phyloP scores from a whole-genome alignment of 345 rosid species.

The Salix viminalis region DNA sequence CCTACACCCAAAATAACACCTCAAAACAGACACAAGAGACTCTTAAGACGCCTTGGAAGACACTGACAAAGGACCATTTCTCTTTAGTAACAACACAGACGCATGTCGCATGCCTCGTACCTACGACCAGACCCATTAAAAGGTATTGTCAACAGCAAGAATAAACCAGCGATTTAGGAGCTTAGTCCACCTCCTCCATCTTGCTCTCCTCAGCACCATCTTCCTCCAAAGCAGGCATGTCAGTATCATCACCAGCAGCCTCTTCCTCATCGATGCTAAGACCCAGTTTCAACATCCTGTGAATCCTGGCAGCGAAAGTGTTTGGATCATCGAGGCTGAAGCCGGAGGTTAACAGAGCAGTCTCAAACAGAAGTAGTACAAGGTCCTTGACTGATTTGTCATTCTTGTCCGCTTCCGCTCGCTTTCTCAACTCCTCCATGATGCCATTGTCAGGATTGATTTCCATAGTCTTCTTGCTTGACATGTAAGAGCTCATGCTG shows the following conservation, averaged over 20 bases:
- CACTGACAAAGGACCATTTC: background rate
- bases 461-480: conserved; percentile 89
- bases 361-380: conserved; percentile 67
- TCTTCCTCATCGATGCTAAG: conserved; percentile 78
- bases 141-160: background rate
- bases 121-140: background rate
- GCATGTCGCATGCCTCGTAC: background rate
- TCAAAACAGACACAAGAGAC: background rate
- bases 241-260: conserved; percentile 46
- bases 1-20: background rate
- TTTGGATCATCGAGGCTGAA: conserved; percentile 88
- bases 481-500: conserved; percentile 92
- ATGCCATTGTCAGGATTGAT: conserved; percentile 84
- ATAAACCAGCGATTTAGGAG: too few species aligned
- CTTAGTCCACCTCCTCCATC: conserved; percentile 87
- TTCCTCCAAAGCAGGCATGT: conserved; percentile 79
- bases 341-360: conserved; percentile 74
- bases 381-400: conserved; percentile 87
- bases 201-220: conserved; percentile 82
- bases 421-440: conserved; percentile 82
- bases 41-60: background rate
- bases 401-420: conserved; percentile 74
- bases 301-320: conserved; percentile 72
- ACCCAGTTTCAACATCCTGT: conserved; percentile 85
- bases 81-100: background rate